Evolutionary conservation across 805 yeast genomes (phyloP), one percentile per base, ranked within the genome.

Genomic region (Candida tibetensis): DNA sequence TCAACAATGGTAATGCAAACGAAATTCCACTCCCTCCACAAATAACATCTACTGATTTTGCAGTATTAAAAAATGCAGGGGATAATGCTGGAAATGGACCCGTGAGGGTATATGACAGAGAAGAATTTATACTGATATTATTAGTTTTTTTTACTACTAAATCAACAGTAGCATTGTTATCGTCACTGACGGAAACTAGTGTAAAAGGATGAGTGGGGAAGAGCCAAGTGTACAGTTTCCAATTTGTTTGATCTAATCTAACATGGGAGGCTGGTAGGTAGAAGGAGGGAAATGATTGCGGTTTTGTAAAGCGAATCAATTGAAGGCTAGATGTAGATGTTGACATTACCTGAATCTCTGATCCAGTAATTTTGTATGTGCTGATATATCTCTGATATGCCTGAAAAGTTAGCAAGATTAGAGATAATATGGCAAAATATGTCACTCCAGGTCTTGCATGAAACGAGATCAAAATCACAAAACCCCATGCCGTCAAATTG

Each of bases 21-120:
- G 89, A 79, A 8, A 84, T 72, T 1, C 91, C 90, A 2, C 87
- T 76, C 0, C 93, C 93, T 10, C 90, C 91, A 45, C 82, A 76
- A 1, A 83, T 66, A 14, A 83, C 68, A 12, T 66, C 54, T 1
- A 79, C 72, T 28, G 74, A 71, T 23, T 71, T 72, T 0, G 76
- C 80, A 0, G 76, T 67, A 28, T 62, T 57, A 44, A 76, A 71
- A 42, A 77, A 73, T 14, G 65, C 60, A 9, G 51, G 44, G 9
- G 73, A 64, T 3, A 78, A 39, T 4, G 82, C 67, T 3, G 75
- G 66, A 48, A 60, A 75, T 5, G 69, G 69, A 2, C 53, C 57
- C 5, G 28, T 60, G 57, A 13, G 64, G 48, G 22, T 53, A 50
- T 17, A 74, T 41, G 36, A 67, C 16, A 17, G 17, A 71, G 2